Conservation (phyloP, 306 rosid species). For the Prunus padus region DNA sequence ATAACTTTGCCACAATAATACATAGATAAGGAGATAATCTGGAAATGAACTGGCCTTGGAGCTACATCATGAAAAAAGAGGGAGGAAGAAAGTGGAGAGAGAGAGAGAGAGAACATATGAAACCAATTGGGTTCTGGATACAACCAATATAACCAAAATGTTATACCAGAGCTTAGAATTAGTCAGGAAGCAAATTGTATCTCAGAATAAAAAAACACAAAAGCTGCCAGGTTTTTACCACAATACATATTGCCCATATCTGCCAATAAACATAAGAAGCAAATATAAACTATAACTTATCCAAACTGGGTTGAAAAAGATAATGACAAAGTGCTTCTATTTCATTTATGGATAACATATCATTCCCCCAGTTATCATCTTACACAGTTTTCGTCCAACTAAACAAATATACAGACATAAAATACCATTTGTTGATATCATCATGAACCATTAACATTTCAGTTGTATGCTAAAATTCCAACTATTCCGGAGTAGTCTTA, state of each 20-base stretch:
- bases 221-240: too few species aligned
- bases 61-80: too few species aligned
- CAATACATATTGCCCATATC: constrained; percentile 61
- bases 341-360: background rate
- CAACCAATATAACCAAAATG: too few species aligned
- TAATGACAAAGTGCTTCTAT: background rate
- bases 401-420: background rate
- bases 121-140: too few species aligned
- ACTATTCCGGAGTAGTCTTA: background rate
- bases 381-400: background rate
- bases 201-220: background rate
- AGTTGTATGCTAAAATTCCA: background rate
- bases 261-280: constrained; percentile 37
- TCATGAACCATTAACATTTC: background rate
- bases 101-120: too few species aligned
- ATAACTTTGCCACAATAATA: background rate
- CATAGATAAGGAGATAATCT: too few species aligned
- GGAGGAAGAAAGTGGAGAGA: too few species aligned
- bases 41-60: too few species aligned
- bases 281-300: constrained; percentile 10
- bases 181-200: background rate
- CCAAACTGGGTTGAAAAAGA: background rate
- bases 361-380: too few species aligned
- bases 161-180: too few species aligned
- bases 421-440: background rate